Conservation (phyloP, 306 rosid species). For the Datisca glomerata region DNA sequence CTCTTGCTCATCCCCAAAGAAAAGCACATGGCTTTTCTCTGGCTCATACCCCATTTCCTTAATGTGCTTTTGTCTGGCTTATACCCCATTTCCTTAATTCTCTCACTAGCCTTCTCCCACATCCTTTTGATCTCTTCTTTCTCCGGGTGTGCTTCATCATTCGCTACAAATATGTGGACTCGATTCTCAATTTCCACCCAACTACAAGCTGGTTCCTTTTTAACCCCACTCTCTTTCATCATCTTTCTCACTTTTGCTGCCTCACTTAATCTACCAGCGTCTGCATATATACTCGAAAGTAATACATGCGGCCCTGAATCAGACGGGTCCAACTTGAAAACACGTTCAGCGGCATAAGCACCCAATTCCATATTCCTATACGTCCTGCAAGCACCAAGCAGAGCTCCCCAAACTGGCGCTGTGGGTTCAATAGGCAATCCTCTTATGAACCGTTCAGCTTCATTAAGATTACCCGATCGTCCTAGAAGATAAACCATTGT, state of each 20-base stretch:
- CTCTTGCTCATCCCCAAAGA: conserved; percentile 13
- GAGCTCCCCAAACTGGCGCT: conserved; percentile 14
- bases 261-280: conserved; percentile 13
- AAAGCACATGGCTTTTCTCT: conserved; percentile 22
- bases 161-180: conserved; percentile 13
- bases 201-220: conserved; percentile 20
- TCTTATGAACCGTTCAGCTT: conserved; percentile 9
- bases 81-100: conserved; percentile 16
- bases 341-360: conserved; percentile 14
- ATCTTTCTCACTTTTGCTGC: conserved; percentile 18
- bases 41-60: too few relatives aligned
- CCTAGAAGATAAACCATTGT: conserved; percentile 16
- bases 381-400: conserved; percentile 21
- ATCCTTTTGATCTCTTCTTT: conserved; percentile 10
- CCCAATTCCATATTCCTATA: conserved; percentile 16
- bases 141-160: conserved; percentile 10
- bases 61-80: conserved; percentile 17
- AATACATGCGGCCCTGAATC: conserved; percentile 18
- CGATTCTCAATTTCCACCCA: conserved; percentile 20
- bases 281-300: conserved; percentile 15
- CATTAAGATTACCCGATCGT: conserved; percentile 9
- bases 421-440: conserved; percentile 12
- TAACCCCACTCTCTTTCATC: conserved; percentile 20
- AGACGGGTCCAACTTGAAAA: conserved; percentile 18
- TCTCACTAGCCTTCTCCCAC: conserved; percentile 15